phyloP scores from a whole-genome alignment of 352 stramenopile species.

The Thalassiosira sp. region DNA sequence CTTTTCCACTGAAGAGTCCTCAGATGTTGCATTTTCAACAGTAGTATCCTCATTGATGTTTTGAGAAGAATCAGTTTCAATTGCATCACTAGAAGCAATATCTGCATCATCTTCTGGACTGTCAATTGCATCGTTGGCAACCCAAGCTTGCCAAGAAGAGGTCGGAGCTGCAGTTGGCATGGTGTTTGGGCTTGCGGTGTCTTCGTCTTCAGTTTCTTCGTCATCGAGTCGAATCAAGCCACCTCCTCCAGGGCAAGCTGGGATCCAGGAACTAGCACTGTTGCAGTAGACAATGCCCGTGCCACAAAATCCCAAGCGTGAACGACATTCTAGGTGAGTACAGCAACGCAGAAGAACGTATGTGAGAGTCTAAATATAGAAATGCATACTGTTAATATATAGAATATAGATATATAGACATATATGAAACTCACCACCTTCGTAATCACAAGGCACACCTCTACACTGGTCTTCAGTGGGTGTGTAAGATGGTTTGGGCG shows the following conservation, averaged over 20 bases:
- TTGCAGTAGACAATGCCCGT: conserved; percentile 53
- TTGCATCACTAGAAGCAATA: conserved; percentile 19
- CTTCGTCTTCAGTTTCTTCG: background rate
- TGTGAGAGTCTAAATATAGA: no score
- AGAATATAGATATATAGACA: no score
- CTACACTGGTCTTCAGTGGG: conserved; percentile 54
- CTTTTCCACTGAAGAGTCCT: background rate
- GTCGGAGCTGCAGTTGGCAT: conserved; percentile 13
- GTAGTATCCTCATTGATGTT: background rate
- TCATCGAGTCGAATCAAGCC: conserved; percentile 10
- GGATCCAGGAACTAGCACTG: conserved; percentile 38
- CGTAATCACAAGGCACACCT: conserved; percentile 45
- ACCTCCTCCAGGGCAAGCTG: conserved; percentile 19
- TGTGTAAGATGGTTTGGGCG: conserved; percentile 30
- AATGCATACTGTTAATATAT: no score
- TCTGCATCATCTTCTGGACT: background rate
- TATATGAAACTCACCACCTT: no score
- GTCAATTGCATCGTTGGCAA: conserved; percentile 5
- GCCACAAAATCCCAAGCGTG: conserved; percentile 50
- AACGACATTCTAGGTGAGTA: no score
- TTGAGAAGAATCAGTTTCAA: conserved; percentile 11
- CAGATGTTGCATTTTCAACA: background rate
- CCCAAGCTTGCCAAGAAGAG: conserved; percentile 25
- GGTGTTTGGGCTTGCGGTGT: conserved; percentile 11
- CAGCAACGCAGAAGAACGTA: no score